phyloP scores from a whole-genome alignment of 2,329 filamentous ascomycete genomes.

The Sclerotinia subarctica region DNA sequence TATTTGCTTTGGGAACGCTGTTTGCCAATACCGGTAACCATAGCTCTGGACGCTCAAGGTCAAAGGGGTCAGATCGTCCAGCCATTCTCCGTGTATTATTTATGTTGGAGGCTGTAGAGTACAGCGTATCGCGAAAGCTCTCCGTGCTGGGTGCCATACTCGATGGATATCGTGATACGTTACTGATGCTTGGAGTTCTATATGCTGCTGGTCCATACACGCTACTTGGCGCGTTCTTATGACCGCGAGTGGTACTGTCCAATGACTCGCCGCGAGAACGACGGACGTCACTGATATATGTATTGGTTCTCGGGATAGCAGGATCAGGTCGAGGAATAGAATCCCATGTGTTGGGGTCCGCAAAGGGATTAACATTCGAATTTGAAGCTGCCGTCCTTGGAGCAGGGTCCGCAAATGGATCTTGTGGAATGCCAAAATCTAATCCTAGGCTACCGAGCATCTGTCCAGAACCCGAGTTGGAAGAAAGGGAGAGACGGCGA shows the following conservation, averaged over 20 bases:
- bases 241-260: conserved; percentile 35
- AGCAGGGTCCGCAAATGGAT: conserved; percentile 34
- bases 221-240: conserved; percentile 35
- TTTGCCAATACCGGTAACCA: conserved; percentile 31
- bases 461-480: conserved; percentile 25
- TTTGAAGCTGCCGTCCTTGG: background rate
- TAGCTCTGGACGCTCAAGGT: conserved; percentile 55
- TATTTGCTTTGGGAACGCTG: conserved; percentile 17
- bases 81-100: conserved; percentile 49
- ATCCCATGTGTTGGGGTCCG: conserved; percentile 25
- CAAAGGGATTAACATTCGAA: conserved; percentile 19
- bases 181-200: conserved; percentile 26
- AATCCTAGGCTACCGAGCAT: conserved; percentile 33
- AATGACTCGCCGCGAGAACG: conserved; percentile 50
- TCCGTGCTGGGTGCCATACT: conserved; percentile 35
- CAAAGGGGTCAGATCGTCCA: conserved; percentile 63
- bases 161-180: conserved; percentile 34
- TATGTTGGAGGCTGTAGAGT: conserved; percentile 40
- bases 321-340: conserved; percentile 30
- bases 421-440: conserved; percentile 29
- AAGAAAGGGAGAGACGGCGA: conserved; percentile 27
- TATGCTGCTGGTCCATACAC: conserved; percentile 27
- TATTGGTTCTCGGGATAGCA: conserved; percentile 38
- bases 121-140: conserved; percentile 42
- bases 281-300: conserved; percentile 48